Base-by-base conservation (phyloP, 208 protist species). In the Wallacemonas sp. region DNA sequence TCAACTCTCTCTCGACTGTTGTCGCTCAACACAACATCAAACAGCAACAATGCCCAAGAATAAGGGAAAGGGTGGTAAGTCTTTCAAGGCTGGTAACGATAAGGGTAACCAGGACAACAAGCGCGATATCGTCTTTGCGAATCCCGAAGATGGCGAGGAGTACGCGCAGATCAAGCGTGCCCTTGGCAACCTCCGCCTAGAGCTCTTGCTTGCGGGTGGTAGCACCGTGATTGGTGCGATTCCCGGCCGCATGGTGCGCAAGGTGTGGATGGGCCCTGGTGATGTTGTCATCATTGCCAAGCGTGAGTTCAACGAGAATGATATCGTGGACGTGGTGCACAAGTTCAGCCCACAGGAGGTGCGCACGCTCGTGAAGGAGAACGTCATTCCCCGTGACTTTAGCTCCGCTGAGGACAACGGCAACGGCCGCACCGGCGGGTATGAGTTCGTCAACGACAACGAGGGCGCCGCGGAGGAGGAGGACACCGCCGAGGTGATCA, bases 131-230 rank as follows among this genome's bases (percentile, higher is more conserved):
- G 83, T 97, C 23, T 96, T 98, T 58, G 87, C 87, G 32, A 74
- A 88, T 62, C 93, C 97, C 48, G 97, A 99, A 32, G 96, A 98
- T 39, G 95, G 95, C 21, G 98, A 99, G 88, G 97, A 99, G 74
- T 99, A 99, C 81, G 99, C 95, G 1, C 94, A 98, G 73, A 97
- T 99, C 12, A 80, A 94, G 34, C 89, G 81, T 48, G 96, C 99
- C 63, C 88, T 99, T 23, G 99, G 99, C 33, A 99, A 99, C 72
- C 93, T 98, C 39, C 88, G 97, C 47, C 62, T 99, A 6, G 95
- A 99, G 77, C 96, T 98, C 16, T 81, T 92, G 72, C 69, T 95
- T 6, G 76, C 85, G 0, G 81, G 83, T 27, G 90, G 90, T 14
- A 77, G 72, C 36, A 86, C 78, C 43, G 87, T 88, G n/a, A 93